Base-by-base conservation (phyloP, 2,329 filamentous ascomycete species). In the Drechslerella coelobrocha region DNA sequence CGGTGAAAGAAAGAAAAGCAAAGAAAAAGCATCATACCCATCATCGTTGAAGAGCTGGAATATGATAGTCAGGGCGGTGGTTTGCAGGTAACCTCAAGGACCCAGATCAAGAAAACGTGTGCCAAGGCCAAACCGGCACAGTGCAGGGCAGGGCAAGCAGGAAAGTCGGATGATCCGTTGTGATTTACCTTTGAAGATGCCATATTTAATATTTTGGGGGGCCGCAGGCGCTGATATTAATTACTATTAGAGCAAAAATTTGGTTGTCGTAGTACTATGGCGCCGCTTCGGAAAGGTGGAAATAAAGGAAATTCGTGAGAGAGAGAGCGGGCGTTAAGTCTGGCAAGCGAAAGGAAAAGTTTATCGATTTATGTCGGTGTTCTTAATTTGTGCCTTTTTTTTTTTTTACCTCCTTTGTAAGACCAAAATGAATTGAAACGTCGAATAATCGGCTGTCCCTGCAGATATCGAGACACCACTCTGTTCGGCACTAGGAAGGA, bases 121-220 rank as follows among this genome's bases (percentile, higher is more conserved):
- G 59, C 66, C 59, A 71, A 63, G 66, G 59, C 66, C 59, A 71
- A 63, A 63, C 59, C 53, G 59, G 53, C 66, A 63, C 60, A 71
- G 48, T 71, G 66, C 50, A 57, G 63, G n/a, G 45, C 56, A 68
- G 56, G 63, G 63, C 52, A 68, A 57, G 57, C 59, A 69, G 52
- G 65, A 56, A 62, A 59, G 54, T 62, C 52, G 59, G 66, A 60
- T 41, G 66, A 63, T 71, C 66, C 26, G 59, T 60, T 59, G 59
- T 59, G 29, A 71, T 60, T 69, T 71, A 71, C 66, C 66, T 71
- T 71, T 71, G 66, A 71, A 63, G 66, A 71, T 71, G 66, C 66
- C 66, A 71, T 71, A 39, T 48, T 55, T 39, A 57, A 31, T 60
- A 14, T 48, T 31, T 50, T 24, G 39, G 26, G 10, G 41, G 41